phyloP scores from a whole-genome alignment of 139 green algal genomes.

The Bryopsis sp. region DNA sequence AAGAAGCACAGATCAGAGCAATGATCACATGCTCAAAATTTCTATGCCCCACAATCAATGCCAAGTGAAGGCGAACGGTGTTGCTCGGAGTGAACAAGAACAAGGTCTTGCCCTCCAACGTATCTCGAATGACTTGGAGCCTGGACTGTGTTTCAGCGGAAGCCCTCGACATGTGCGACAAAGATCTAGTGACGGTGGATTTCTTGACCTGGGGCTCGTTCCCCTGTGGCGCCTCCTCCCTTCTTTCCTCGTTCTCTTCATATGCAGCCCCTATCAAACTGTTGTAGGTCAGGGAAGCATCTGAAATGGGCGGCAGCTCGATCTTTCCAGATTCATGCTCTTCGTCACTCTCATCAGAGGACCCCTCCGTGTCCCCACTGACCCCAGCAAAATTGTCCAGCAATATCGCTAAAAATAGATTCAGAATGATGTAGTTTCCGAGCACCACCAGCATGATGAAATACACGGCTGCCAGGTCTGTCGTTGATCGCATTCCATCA shows the following conservation, averaged over 20 bases:
- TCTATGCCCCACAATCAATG: slow-evolving; percentile 24
- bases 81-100: slow-evolving; percentile 31
- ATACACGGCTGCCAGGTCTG: slow-evolving; percentile 30
- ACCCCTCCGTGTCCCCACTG: neutral
- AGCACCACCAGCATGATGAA: slow-evolving; percentile 48
- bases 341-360: no score
- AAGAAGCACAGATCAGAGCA: slow-evolving; percentile 43
- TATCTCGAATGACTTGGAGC: no score
- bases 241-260: no score
- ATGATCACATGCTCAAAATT: slow-evolving; percentile 49
- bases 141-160: no score
- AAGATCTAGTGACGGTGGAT: no score
- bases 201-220: no score
- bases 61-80: slow-evolving; percentile 25
- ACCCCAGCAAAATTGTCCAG: slow-evolving; percentile 43
- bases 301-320: slow-evolving; percentile 1
- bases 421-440: slow-evolving; percentile 65
- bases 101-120: slow-evolving; percentile 30
- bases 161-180: no score
- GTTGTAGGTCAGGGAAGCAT: neutral
- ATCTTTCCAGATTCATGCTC: no score
- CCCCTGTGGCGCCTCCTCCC: no score
- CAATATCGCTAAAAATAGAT: slow-evolving; percentile 73
- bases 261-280: no score
- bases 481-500: slow-evolving; percentile 27